Evolutionary conservation across 768 basidiomycete species (phyloP).

Genomic region (Pleurotus citrinopileatus): DNA sequence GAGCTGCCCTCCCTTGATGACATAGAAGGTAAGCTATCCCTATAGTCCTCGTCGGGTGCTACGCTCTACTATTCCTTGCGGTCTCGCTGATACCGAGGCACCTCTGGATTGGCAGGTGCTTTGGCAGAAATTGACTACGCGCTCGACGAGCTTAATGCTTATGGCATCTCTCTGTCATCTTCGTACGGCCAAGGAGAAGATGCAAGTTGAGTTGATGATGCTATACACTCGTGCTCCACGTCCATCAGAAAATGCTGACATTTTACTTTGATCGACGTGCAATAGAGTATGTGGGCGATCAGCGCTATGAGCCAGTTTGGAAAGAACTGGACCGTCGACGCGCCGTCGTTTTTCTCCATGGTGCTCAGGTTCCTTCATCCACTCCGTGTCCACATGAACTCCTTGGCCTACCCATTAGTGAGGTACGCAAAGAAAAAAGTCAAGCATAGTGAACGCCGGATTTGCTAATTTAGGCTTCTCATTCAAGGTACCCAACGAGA

Average conservation of each 20-base stretch:
- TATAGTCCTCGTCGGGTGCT: neutral
- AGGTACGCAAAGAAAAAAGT: constrained; percentile 40
- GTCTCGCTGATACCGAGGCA: neutral
- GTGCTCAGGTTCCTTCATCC: constrained; percentile 62
- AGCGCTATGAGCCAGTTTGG: constrained; percentile 65
- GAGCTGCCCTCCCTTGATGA: constrained; percentile 62
- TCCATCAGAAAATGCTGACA: constrained; percentile 1
- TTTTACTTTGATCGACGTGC: constrained; percentile 5
- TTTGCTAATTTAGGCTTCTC: neutral
- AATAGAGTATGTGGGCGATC: constrained; percentile 67
- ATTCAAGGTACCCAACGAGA: constrained; percentile 73
- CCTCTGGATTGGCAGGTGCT: constrained; percentile 36
- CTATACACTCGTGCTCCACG: neutral
- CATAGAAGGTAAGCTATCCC: constrained; percentile 42
- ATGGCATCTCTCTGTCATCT: constrained; percentile 65
- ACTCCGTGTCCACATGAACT: constrained; percentile 60
- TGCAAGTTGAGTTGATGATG: constrained; percentile 42
- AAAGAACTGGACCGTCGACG: constrained; percentile 58
- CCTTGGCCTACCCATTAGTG: constrained; percentile 66
- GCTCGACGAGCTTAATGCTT: constrained; percentile 57
- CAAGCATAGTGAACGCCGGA: no score
- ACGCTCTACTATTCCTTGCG: neutral
- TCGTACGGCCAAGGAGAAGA: constrained; percentile 56
- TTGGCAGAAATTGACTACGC: constrained; percentile 60
- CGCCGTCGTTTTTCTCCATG: constrained; percentile 71